phyloP scores from a whole-genome alignment of 257 asterid species.

The Fraxinus excelsior region DNA sequence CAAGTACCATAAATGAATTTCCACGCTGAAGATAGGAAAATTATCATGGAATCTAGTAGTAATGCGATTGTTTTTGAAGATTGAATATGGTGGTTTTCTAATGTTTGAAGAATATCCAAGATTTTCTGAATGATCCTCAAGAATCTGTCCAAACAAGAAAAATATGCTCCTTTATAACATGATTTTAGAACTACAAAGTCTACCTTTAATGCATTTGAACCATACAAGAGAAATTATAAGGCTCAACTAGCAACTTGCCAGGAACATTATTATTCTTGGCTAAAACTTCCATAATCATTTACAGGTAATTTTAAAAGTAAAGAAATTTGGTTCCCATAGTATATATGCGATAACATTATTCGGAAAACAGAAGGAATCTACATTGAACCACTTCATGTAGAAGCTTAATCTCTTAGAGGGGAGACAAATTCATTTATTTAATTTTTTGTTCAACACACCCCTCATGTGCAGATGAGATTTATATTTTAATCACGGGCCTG shows the following conservation, averaged over 20 bases:
- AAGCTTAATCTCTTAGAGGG: background rate
- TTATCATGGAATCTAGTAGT: background rate
- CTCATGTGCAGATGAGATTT: background rate
- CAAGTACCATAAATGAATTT: background rate
- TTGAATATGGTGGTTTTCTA: background rate
- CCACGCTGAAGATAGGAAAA: background rate
- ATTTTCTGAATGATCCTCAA: background rate
- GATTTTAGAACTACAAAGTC: background rate
- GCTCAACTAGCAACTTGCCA: background rate
- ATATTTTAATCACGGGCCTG: background rate
- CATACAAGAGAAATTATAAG: background rate
- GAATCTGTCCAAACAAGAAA: background rate
- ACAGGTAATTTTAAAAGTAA: background rate
- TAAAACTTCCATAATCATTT: background rate
- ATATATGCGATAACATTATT: too few species aligned
- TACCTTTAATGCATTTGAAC: background rate
- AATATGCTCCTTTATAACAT: background rate
- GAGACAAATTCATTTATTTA: background rate
- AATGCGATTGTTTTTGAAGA: background rate
- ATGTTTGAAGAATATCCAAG: background rate
- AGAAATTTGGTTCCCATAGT: background rate
- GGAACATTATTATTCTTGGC: background rate
- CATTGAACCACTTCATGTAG: background rate
- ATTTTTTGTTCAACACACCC: too few species aligned
- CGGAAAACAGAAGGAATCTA: background rate